These are phyloP conservation scores for Penicillium sp. DNA, from an alignment of 2,329 filamentous ascomycete species.

Conservation along the genomic window DNA sequence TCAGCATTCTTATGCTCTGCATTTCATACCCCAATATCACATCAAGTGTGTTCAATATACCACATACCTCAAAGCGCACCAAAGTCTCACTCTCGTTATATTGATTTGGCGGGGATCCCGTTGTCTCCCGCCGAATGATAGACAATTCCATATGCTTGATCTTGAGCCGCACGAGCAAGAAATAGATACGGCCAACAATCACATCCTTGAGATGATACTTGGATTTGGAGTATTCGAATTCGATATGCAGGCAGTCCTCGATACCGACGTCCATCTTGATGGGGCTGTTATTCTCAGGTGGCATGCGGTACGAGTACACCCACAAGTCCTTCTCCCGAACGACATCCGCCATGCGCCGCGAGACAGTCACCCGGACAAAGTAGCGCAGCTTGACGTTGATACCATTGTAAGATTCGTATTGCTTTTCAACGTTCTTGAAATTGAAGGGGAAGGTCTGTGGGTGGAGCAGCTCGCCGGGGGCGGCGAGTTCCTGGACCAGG, in stretches of 20 bases:
- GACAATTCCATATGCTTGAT: slow-evolving; percentile 99
- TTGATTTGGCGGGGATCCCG: slow-evolving; percentile 93
- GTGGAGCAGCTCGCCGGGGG: slow-evolving; percentile 95
- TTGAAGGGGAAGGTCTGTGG: slow-evolving; percentile 99
- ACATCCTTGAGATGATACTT: slow-evolving; percentile 99
- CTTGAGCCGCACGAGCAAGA: slow-evolving; percentile 92
- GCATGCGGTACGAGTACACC: slow-evolving; percentile 98
- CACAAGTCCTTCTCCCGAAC: slow-evolving; percentile 99
- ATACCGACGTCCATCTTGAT: slow-evolving; percentile 99
- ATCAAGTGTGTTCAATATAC: neutral
- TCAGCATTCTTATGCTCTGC: neutral
- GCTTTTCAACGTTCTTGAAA: slow-evolving; percentile 99
- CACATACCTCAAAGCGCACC: slow-evolving; percentile 82
- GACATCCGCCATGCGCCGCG: slow-evolving; percentile 93
- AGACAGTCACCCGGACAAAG: slow-evolving; percentile 95
- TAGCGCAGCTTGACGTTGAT: slow-evolving; percentile 99
- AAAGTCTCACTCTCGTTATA: slow-evolving; percentile 99
- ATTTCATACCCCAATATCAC: slow-evolving; percentile 1
- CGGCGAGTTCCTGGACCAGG: slow-evolving; percentile 91
- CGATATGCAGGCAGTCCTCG: slow-evolving; percentile 97
- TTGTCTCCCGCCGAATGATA: slow-evolving; percentile 95
- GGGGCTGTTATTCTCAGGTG: slow-evolving; percentile 93
- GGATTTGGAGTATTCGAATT: slow-evolving; percentile 98
- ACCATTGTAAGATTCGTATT: slow-evolving; percentile 99
- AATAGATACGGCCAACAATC: slow-evolving; percentile 98